Evolutionary conservation across 441 rosid genomes (phyloP).

Genomic region (Arabidopsis lyrata): DNA sequence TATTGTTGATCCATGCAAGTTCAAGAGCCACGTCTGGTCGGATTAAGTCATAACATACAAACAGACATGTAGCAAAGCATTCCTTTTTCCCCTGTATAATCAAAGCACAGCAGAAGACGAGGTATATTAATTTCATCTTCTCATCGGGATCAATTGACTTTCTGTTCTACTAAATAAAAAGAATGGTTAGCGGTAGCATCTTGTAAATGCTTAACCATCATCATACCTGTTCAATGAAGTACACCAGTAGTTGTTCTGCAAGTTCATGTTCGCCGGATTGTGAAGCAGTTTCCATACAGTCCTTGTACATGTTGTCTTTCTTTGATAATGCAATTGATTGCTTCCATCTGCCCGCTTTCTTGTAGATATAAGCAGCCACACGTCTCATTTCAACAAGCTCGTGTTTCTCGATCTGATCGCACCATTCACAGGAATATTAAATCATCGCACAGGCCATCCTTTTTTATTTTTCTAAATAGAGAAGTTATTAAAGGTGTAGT

Average conservation of each 20-base stretch:
- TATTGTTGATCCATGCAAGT: conserved; percentile 92
- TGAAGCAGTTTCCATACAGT: conserved; percentile 99
- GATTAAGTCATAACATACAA: conserved; percentile 92
- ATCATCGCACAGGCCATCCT: background rate
- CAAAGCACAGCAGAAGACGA: conserved; percentile 10
- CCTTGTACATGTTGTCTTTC: conserved; percentile 92
- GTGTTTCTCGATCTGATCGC: conserved; percentile 88
- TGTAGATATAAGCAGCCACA: conserved; percentile 98
- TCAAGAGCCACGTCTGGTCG: conserved; percentile 92
- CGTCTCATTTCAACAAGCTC: conserved; percentile 99
- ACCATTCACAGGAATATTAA: conserved; percentile 48
- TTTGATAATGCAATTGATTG: conserved; percentile 96
- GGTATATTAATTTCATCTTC: conserved; percentile 9
- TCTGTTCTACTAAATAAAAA: background rate
- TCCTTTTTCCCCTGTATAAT: conserved; percentile 90
- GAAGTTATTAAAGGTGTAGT: conserved; percentile 23
- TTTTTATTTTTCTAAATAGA: background rate
- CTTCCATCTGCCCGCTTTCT: conserved; percentile 99
- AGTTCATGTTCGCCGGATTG: conserved; percentile 98
- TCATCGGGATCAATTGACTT: conserved; percentile 4
- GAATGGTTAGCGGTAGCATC: background rate
- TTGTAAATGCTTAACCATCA: background rate
- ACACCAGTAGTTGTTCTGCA: conserved; percentile 95
- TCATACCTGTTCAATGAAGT: conserved; percentile 92
- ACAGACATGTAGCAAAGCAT: conserved; percentile 97